These are phyloP conservation scores for Dictyostelium intermedium DNA, from an alignment of 78 protist species.

Conservation along the genomic window DNA sequence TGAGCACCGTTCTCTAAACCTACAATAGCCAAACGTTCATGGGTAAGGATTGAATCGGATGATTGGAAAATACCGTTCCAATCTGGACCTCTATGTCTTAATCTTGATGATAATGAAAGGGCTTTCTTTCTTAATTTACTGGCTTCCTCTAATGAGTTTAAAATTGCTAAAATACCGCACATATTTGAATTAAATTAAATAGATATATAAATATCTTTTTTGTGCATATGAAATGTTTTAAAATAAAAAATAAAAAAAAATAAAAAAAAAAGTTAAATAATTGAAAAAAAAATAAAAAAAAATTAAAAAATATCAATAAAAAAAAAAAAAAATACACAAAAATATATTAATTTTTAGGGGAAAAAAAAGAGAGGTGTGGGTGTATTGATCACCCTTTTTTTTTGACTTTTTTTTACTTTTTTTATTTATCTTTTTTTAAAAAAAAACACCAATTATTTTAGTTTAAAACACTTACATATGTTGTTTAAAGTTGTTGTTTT, in stretches of 20 bases:
- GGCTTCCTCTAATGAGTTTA: constrained; percentile 60
- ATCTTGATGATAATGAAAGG: constrained; percentile 67
- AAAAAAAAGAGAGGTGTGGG: background rate
- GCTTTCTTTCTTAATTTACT: constrained; percentile 49
- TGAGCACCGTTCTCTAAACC: constrained; percentile 90
- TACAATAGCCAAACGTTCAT: constrained; percentile 91
- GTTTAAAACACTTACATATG: background rate
- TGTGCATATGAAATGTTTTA: background rate
- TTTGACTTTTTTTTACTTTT: background rate
- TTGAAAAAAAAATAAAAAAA: background rate
- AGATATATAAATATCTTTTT: background rate
- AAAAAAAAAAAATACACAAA: background rate
- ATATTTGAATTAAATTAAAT: constrained; percentile 7
- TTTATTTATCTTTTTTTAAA: background rate
- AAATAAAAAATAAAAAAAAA: background rate
- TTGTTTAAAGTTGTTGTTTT: background rate
- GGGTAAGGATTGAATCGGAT: constrained; percentile 75
- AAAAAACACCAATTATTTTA: background rate
- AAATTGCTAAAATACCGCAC: constrained; percentile 88
- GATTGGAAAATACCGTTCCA: constrained; percentile 84
- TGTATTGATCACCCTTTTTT: too few species aligned
- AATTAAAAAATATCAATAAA: background rate
- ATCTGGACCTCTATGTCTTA: constrained; percentile 95
- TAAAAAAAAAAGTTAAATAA: background rate
- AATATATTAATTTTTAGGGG: background rate